Percentiles rank a stretch among this genome's conserved stretches.
phyloP scores from a whole-genome alignment of 345 rosid genomes.

The Pistacia integerrima region DNA sequence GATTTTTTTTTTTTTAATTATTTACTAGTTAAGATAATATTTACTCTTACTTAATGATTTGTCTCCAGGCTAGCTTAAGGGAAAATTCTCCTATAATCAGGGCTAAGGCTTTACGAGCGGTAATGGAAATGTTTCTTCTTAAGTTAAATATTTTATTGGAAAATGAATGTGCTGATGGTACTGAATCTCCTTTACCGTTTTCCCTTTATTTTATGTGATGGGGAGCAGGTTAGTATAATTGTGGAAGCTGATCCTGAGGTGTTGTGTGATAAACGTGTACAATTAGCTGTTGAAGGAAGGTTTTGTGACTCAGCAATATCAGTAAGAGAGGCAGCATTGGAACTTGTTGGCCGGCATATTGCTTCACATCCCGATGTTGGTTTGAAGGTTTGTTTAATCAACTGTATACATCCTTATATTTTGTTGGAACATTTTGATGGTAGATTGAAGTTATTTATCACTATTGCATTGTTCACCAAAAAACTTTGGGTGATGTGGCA shows the following conservation, averaged over 20 bases:
- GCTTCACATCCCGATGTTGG: conserved; percentile 98
- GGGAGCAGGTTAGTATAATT: conserved; percentile 86
- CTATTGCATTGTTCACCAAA: neutral
- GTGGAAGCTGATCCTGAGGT: conserved; percentile 99
- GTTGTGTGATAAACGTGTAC: conserved; percentile 86
- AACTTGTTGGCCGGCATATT: conserved; percentile 98
- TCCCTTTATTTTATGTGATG: conserved; percentile 28
- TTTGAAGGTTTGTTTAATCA: conserved; percentile 59
- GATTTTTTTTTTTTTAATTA: conserved; percentile 21
- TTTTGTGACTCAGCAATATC: conserved; percentile 99
- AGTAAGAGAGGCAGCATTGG: conserved; percentile 97
- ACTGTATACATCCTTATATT: conserved; percentile 13
- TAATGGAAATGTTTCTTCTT: conserved; percentile 39
- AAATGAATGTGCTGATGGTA: conserved; percentile 10
- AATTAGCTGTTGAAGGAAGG: conserved; percentile 97
- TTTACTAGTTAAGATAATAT: conserved; percentile 9
- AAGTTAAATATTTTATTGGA: conserved; percentile 6
- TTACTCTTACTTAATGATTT: conserved; percentile 29
- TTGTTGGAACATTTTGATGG: conserved; percentile 13
- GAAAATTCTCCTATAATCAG: conserved; percentile 95
- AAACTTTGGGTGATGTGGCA: conserved; percentile 33
- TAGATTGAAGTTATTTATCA: conserved; percentile 2
- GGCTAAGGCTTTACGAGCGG: conserved; percentile 96
- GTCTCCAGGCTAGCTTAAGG: conserved; percentile 87
- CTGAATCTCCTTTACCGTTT: neutral